These are phyloP conservation scores for Kwoniella heveanensis DNA, from an alignment of 768 basidiomycete species.

Conservation along the genomic window DNA sequence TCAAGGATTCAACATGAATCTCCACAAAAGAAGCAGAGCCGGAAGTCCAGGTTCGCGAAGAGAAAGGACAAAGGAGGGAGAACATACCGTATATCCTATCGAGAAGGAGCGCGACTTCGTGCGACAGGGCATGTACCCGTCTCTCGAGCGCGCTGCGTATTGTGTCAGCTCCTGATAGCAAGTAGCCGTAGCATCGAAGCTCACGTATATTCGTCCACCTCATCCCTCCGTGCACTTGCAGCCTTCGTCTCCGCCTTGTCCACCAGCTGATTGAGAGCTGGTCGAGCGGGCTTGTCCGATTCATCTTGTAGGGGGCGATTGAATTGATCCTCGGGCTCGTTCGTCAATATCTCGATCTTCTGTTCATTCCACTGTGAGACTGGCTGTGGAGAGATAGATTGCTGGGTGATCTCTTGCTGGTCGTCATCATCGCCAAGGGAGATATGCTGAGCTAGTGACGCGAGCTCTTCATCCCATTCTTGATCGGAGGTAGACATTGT, in stretches of 20 bases:
- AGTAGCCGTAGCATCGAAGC: too few relatives aligned
- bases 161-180: background rate
- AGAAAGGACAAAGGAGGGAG: background rate
- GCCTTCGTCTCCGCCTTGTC: background rate
- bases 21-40: background rate
- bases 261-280: background rate
- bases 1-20: background rate
- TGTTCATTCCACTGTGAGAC: background rate
- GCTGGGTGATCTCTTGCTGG: background rate
- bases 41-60: too few relatives aligned
- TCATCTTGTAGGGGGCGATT: background rate
- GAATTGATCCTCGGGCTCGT: background rate
- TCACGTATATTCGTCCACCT: background rate
- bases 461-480: conserved; percentile 20
- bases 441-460: conserved; percentile 14
- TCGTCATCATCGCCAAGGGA: conserved; percentile 6
- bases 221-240: background rate
- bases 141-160: conserved; percentile 8
- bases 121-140: conserved; percentile 10
- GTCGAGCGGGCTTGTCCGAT: background rate
- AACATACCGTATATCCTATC: conserved; percentile 41
- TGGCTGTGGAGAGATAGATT: background rate
- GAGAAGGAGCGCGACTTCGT: conserved; percentile 15
- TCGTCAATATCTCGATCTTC: conserved; percentile 13
- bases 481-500: conserved; percentile 10